Evolutionary conservation across 139 green algal species (phyloP).

Genomic region (Picochlorum sp.): DNA sequence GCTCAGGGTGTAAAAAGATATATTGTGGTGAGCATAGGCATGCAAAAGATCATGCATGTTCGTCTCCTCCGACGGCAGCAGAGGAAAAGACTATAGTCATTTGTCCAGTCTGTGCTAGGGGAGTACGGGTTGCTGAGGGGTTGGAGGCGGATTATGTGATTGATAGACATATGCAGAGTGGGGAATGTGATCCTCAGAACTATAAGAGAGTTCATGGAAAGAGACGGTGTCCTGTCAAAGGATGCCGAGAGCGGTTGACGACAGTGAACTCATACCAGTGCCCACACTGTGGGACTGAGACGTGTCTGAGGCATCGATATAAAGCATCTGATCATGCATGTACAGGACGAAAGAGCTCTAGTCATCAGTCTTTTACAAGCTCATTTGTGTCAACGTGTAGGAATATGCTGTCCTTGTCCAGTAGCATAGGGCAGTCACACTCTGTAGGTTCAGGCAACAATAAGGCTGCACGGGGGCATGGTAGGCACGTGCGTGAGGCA

Average conservation of each 20-base stretch:
- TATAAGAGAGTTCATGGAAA: constrained; percentile 61
- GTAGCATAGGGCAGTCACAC: too few relatives aligned
- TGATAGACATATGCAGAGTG: neutral
- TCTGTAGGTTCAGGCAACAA: too few relatives aligned
- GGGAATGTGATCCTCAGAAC: constrained; percentile 60
- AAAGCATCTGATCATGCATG: constrained; percentile 38
- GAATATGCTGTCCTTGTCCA: too few relatives aligned
- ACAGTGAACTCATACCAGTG: constrained; percentile 43
- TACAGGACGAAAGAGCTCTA: neutral
- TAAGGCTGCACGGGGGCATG: too few relatives aligned
- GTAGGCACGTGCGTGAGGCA: too few relatives aligned
- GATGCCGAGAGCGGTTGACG: constrained; percentile 65
- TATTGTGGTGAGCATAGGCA: constrained; percentile 64
- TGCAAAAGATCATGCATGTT: constrained; percentile 44
- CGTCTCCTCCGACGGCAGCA: neutral
- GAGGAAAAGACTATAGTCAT: constrained; percentile 38
- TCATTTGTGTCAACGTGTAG: too few relatives aligned
- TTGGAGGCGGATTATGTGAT: constrained; percentile 12
- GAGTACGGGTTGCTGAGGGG: constrained; percentile 7
- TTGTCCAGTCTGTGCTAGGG: constrained; percentile 63
- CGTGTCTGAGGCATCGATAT: constrained; percentile 66
- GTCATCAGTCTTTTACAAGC: too few relatives aligned
- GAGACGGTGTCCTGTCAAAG: constrained; percentile 37
- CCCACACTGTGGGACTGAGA: constrained; percentile 16
- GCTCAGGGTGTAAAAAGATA: constrained; percentile 34